A percentile compares a stretch with the other conserved stretches of the same genome.
These are phyloP conservation scores for Boechera divaricarpa DNA, from an alignment of 345 rosid genomes.

Conservation along the genomic window DNA sequence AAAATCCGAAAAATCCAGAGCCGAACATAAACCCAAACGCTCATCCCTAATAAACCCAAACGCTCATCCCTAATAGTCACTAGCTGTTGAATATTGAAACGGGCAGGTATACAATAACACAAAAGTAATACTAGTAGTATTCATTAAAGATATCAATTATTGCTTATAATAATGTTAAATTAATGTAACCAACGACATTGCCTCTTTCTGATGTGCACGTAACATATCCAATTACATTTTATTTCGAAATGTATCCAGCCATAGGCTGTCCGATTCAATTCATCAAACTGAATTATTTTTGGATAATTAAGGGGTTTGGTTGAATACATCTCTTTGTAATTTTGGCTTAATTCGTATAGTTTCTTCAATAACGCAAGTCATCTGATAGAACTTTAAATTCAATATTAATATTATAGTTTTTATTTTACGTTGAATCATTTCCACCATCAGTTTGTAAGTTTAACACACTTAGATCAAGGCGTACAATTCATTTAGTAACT, in stretches of 20 bases:
- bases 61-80: no score
- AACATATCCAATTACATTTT: slow-evolving; percentile 2
- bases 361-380: slow-evolving; percentile 7
- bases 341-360: slow-evolving; percentile 1
- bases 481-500: no score
- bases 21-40: no score
- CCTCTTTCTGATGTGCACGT: background rate
- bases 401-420: background rate
- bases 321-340: background rate
- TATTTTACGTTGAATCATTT: background rate
- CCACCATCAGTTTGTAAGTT: background rate
- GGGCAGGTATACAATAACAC: slow-evolving; percentile 9
- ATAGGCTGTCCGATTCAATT: slow-evolving; percentile 20
- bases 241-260: slow-evolving; percentile 8
- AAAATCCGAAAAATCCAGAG: no score
- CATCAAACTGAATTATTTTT: slow-evolving; percentile 19
- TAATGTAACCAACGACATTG: slow-evolving; percentile 19
- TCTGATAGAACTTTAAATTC: background rate
- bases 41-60: no score
- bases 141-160: background rate
- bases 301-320: slow-evolving; percentile 19
- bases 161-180: background rate
- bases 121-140: background rate
- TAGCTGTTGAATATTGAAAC: background rate
- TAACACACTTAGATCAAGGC: no score